Percentiles rank a stretch among this genome's conserved stretches.
These are phyloP conservation scores for Tardiomyces digboiensis DNA, from an alignment of 1,139 yeast genomes.

Conservation along the genomic window DNA sequence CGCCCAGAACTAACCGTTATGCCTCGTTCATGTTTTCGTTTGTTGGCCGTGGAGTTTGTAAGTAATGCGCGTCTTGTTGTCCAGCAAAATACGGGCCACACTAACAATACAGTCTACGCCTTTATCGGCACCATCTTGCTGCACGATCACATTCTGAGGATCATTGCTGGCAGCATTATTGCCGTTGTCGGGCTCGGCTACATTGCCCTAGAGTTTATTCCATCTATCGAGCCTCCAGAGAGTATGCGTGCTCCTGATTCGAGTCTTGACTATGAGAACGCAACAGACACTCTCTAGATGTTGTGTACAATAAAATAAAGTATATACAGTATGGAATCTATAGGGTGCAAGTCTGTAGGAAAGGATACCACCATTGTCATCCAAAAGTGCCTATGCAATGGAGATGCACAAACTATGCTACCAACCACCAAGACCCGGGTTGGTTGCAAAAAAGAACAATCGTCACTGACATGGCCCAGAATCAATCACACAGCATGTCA, in stretches of 20 bases:
- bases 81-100: background rate
- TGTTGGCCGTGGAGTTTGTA: slow-evolving; percentile 70
- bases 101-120: slow-evolving; percentile 40
- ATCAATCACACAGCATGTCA: slow-evolving; percentile 6
- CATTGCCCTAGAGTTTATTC: slow-evolving; percentile 55
- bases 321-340: too few species aligned
- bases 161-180: slow-evolving; percentile 46
- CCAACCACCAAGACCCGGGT: too few species aligned
- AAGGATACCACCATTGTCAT: too few species aligned
- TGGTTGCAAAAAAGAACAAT: too few species aligned
- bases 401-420: too few species aligned
- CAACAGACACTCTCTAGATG: slow-evolving; percentile 21
- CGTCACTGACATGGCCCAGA: slow-evolving; percentile 1
- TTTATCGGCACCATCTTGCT: slow-evolving; percentile 56
- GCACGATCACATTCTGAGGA: slow-evolving; percentile 47
- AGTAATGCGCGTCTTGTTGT: slow-evolving; percentile 19
- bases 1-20: slow-evolving; percentile 54
- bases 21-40: slow-evolving; percentile 80
- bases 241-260: slow-evolving; percentile 39
- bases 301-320: background rate
- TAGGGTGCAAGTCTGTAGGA: too few species aligned
- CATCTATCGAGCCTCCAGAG: slow-evolving; percentile 63
- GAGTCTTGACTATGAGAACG: slow-evolving; percentile 19
- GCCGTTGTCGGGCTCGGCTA: slow-evolving; percentile 50
- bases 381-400: too few species aligned